Base-by-base conservation (phyloP, 1,284 basidiomycete species). In the Boletus smithii region DNA sequence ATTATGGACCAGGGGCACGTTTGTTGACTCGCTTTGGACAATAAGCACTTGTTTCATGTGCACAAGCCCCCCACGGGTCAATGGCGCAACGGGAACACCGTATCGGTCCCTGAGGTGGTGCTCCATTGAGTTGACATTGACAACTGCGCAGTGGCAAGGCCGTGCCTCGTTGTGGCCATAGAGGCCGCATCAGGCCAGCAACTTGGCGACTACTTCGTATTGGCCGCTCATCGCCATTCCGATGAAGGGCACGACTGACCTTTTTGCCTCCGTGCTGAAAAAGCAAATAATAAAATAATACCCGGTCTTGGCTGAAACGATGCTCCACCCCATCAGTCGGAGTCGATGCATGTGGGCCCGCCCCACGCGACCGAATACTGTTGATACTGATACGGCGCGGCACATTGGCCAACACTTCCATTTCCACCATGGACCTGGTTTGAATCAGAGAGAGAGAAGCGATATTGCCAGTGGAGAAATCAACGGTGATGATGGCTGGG, bases 401-500 rank as follows among this genome's bases (percentile, higher is more conserved):
- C 18, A 34, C 3, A 8, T 34, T 16, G 36, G 36, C 22, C 33
- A n/a, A 18, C 22, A 14, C 41, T 46, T 42, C 49, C 49, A 46
- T 50, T 50, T 50, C 22, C 23, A 49, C 4, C 26, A 14, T 16
- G 24, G 33, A 22, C 13, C 30, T 18, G 22, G 18, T n/a, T n/a
- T n/a, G n/a, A n/a, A 24, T 4, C 9, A 39, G 37, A 39, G 11
- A 18, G 5, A 18, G 35, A 38, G 36, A 50, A 53, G 27, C 17
- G 9, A 44, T 10, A 30, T 41, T 53, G 35, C 46, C 44, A 10
- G 49, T 33, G 54, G 54, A 50, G 38, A 46, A 44, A 53, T 60
- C 58, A 39, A 39, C 47, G 50, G 41, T 45, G 57, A 49, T 58
- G 53, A 35, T 36, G n/a, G n/a, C n/a, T n/a, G n/a, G 45, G 36